A percentile compares a stretch with the other conserved stretches of the same genome.
phyloP scores from a whole-genome alignment of 139 green algal genomes.

The Micractinium sp. region DNA sequence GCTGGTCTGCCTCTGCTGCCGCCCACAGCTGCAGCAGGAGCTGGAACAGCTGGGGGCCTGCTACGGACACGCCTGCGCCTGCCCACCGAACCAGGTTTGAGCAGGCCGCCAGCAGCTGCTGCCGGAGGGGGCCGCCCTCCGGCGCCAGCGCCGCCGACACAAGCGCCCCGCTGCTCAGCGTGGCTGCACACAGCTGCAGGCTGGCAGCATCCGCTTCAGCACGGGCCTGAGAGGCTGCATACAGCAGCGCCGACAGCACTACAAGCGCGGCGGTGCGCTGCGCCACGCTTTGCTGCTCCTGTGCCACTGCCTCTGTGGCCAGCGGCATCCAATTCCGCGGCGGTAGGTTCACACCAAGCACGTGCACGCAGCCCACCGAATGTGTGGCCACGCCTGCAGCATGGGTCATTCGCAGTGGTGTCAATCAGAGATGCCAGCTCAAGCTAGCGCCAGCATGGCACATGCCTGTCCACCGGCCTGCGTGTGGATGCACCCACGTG shows the following conservation, averaged over 20 bases:
- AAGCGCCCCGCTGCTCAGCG: background rate
- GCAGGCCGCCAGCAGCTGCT: constrained; percentile 21
- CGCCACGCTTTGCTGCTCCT: constrained; percentile 3
- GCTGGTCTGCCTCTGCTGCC: background rate
- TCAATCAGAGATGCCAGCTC: too few species aligned
- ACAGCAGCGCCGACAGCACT: constrained; percentile 66
- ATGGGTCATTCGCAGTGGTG: too few species aligned
- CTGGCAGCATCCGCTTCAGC: constrained; percentile 12
- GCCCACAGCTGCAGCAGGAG: constrained; percentile 23
- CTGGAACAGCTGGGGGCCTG: background rate
- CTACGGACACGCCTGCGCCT: too few species aligned
- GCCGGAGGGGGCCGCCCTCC: background rate
- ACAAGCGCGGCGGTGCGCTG: constrained; percentile 71
- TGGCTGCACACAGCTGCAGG: constrained; percentile 39
- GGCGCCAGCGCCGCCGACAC: background rate
- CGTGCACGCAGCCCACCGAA: constrained; percentile 52
- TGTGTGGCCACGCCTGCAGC: constrained; percentile 45
- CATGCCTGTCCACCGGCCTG: background rate
- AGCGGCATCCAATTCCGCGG: constrained; percentile 65
- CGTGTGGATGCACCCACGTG: background rate
- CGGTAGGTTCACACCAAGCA: constrained; percentile 58
- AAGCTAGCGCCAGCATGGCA: background rate
- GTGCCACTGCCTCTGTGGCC: constrained; percentile 52
- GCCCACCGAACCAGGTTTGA: constrained; percentile 21
- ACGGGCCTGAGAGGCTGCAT: constrained; percentile 49